Evolutionary conservation across 169 alveolate species (phyloP), one percentile per base, ranked within the genome.

Genomic region (Plasmodium cynomolgi): DNA sequence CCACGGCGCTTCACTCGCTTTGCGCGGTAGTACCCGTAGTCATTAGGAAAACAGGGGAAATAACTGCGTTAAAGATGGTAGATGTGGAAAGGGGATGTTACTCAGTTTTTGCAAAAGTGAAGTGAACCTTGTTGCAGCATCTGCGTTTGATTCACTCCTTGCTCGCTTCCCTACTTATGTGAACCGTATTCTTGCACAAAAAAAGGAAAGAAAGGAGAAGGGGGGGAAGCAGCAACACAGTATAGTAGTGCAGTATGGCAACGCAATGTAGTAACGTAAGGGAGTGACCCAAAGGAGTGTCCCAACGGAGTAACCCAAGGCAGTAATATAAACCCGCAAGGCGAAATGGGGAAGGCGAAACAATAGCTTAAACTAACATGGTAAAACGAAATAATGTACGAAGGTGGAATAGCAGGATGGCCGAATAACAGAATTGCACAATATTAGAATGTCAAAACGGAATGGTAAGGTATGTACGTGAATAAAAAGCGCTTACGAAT

Each of bases 31-130:
- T 80, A 11, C 84, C 84, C 56, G 84, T 37, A 80, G 68, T 80
- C 84, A 80, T 80, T 80, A 39, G 84, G 84, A 80, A 80, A 80
- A 80, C 84, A 80, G 74, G 62, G 62, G 62, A 17, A 50, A 50
- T 50, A 50, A 50, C 62, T 50, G 23, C 7, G 8, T 50, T 50
- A 7, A 50, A 50, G 8, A 15, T 50, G 62, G 62, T 50, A 50
- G 26, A 50, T 50, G 62, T 17, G 62, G 62, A 50, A 50, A 50
- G 20, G 23, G 62, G 7, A 50, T 50, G 23, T 50, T 50, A 50
- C 62, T 50, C 23, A 1, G 62, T 50, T 50, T 17, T 50, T 15
- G 62, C 62, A 13, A 13, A 15, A 50, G 62, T 50, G 62, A 50
- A 50, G 62, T 50, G 62, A 50, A 50, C 62, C 62, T 17, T 50